A percentile compares a stretch with the other conserved stretches of the same genome.
Conservation (phyloP, 1,284 basidiomycete genomes). For the Cronartium quercuum region DNA sequence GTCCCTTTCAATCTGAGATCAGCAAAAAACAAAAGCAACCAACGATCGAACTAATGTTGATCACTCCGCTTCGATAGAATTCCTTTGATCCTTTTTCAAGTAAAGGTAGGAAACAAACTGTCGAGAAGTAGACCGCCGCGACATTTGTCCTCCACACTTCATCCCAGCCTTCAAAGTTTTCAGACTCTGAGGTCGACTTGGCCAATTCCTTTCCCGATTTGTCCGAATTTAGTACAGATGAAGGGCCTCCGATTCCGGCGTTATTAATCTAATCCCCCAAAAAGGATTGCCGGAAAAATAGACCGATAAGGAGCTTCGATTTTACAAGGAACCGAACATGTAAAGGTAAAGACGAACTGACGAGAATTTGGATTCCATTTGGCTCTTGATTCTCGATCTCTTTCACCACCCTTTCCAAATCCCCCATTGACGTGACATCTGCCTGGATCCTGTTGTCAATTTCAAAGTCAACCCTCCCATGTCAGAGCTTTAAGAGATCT, state of each 20-base stretch:
- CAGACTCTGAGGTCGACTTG: slow-evolving; percentile 8
- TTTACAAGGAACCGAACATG: background rate
- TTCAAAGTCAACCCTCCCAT: too few species aligned
- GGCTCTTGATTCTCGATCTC: slow-evolving; percentile 34
- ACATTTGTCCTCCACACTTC: slow-evolving; percentile 38
- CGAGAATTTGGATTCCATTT: slow-evolving; percentile 36
- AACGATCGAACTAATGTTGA: slow-evolving; percentile 38
- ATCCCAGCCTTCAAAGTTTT: slow-evolving; percentile 36
- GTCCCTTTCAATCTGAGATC: background rate
- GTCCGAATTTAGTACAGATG: background rate
- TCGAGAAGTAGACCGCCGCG: slow-evolving; percentile 25
- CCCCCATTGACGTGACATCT: slow-evolving; percentile 30
- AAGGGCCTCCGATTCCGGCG: slow-evolving; percentile 32
- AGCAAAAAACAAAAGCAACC: background rate
- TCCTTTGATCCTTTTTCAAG: slow-evolving; percentile 6
- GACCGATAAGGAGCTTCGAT: background rate
- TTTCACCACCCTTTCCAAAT: slow-evolving; percentile 23
- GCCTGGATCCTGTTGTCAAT: slow-evolving; percentile 19
- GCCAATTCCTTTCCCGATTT: slow-evolving; percentile 1
- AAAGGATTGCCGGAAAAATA: background rate
- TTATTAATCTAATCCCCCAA: slow-evolving; percentile 20
- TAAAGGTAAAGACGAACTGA: background rate
- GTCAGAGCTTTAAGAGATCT: background rate
- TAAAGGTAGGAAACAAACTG: slow-evolving; percentile 29
- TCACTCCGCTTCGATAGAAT: slow-evolving; percentile 30